These are phyloP conservation scores for Serendipita vermifera DNA, from an alignment of 768 basidiomycete genomes.

Conservation along the genomic window DNA sequence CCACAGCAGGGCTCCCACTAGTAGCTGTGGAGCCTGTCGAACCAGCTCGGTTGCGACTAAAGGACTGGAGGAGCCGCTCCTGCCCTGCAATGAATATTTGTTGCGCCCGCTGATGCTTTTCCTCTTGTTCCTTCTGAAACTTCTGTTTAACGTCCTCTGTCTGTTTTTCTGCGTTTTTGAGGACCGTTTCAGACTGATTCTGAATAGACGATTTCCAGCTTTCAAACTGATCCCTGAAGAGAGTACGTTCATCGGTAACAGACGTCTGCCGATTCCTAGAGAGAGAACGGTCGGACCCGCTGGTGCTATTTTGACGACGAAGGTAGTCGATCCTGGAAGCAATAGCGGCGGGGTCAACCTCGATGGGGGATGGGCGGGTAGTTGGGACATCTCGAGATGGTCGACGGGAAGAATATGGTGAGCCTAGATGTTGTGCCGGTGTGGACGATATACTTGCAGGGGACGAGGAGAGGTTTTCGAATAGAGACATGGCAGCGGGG, in stretches of 20 bases:
- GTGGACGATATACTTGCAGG: no score
- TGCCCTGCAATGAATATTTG: conserved; percentile 4
- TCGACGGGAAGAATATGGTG: background rate
- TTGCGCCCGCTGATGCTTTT: background rate
- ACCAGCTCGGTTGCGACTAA: background rate
- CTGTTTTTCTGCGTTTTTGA: background rate
- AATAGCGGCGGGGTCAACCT: background rate
- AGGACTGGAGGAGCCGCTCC: background rate
- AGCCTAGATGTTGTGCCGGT: background rate
- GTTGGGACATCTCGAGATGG: background rate
- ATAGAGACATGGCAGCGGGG: conserved; percentile 1
- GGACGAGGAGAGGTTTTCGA: conserved; percentile 3
- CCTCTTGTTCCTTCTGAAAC: background rate
- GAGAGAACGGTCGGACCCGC: background rate
- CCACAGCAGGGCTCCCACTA: background rate
- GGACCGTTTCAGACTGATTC: background rate
- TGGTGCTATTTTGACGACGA: conserved; percentile 7
- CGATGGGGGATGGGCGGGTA: background rate
- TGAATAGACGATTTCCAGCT: background rate
- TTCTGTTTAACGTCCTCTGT: background rate
- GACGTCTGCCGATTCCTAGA: background rate
- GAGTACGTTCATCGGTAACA: background rate
- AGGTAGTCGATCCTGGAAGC: background rate
- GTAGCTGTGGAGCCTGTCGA: background rate
- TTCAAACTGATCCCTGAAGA: conserved; percentile 6